Evolutionary conservation across 495 filamentous ascomycete genomes (phyloP), one percentile per base, ranked within the genome.

Genomic region (Lophium mytilinum): DNA sequence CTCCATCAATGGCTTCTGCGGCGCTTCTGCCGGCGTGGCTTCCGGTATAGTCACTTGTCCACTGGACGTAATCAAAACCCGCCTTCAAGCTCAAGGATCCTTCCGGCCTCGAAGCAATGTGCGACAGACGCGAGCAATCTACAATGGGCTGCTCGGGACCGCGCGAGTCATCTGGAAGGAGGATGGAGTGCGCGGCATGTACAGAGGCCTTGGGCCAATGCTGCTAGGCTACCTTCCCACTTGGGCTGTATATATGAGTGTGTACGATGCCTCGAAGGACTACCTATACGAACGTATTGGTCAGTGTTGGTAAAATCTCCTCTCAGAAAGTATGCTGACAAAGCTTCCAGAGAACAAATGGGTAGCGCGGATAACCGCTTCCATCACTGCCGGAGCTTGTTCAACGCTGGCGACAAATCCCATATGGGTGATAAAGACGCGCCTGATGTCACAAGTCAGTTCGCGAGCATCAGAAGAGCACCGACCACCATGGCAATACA

Each of bases 381-480:
- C 94, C 19, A 79, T 99, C 58, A 82, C 88, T 37, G 93, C 90
- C 35, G 93, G 93, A 15, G 89, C 85, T 53, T 95, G 87, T 69
- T 95, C 89, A 53, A 97, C 94, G 3, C 80, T 97, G 58, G 87
- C 80, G 53, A 99, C 93, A n/a, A 99, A 99, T 71, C 93, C 93
- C 0, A 99, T 99, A 56, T 99, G 93, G 93, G 94, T 99, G 30
- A 95, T 99, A 73, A 99, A 99, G 69, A 99, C 93, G 35, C 80
- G 93, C 57, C 79, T 99, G 39, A 96, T 96, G 92, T 93, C 94
- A 3, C 92, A 97, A 65, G 78, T 82, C 6, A 69, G 71, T 52
- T 67, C 71, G 10, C 63, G 66, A 33, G 72, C 75, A 39, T 71
- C 62, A 19, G 78, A 82, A 60, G 78, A 82, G 68, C 67, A 77